A percentile compares a stretch with the other conserved stretches of the same genome.
These are phyloP conservation scores for Starmerella vitae DNA, from an alignment of 805 yeast species.

Conservation along the genomic window DNA sequence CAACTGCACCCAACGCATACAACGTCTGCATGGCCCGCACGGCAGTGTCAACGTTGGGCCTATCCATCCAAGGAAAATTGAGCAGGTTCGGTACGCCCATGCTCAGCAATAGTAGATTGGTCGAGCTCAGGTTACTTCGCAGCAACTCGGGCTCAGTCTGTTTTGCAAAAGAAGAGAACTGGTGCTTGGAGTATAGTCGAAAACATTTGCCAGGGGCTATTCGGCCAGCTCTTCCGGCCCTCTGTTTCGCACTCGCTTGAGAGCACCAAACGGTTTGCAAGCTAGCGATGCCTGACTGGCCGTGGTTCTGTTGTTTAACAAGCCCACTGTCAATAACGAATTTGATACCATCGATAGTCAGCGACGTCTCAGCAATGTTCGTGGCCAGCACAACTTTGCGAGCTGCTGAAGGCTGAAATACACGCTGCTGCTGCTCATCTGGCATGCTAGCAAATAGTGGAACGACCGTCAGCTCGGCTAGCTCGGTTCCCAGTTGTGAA, in stretches of 20 bases:
- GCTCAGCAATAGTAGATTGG: slow-evolving; percentile 75
- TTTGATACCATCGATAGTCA: slow-evolving; percentile 85
- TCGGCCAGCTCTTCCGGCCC: slow-evolving; percentile 96
- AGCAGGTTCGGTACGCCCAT: slow-evolving; percentile 76
- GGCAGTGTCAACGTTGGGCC: slow-evolving; percentile 66
- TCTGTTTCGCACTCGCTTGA: slow-evolving; percentile 88
- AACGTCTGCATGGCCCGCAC: slow-evolving; percentile 69
- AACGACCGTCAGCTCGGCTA: slow-evolving; percentile 55
- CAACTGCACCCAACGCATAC: slow-evolving; percentile 70
- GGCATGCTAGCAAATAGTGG: slow-evolving; percentile 91
- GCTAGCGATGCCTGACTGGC: slow-evolving; percentile 85
- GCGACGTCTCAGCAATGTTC: slow-evolving; percentile 92
- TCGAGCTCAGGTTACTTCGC: slow-evolving; percentile 71
- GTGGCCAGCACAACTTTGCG: slow-evolving; percentile 89
- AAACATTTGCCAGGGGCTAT: slow-evolving; percentile 93
- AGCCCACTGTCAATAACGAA: slow-evolving; percentile 93
- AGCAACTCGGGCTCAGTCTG: slow-evolving; percentile 77
- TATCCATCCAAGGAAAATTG: slow-evolving; percentile 81
- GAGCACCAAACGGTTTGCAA: slow-evolving; percentile 75
- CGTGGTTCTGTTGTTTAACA: slow-evolving; percentile 79
- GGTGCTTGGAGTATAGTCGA: slow-evolving; percentile 74
- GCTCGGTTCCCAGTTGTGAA: slow-evolving; percentile 50
- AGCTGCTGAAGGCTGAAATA: slow-evolving; percentile 75
- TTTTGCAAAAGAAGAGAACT: slow-evolving; percentile 58
- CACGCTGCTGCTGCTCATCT: slow-evolving; percentile 72